Conservation (phyloP, 108 stramenopile genomes). For the Skeletonema potamos region DNA sequence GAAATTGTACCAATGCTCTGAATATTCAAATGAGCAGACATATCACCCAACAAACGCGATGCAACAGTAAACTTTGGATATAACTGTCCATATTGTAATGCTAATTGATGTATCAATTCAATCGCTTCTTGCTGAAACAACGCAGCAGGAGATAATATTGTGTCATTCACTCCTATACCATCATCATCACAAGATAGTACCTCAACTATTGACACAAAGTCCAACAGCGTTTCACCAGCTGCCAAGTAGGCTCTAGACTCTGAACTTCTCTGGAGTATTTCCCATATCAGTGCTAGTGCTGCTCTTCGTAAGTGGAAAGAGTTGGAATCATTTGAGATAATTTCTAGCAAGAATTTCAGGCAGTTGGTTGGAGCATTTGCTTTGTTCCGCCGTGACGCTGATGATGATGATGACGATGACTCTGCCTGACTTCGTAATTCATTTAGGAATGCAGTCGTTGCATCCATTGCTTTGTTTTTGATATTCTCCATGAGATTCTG, state of each 20-base stretch:
- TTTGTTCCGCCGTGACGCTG: conserved; percentile 3
- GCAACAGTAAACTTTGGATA: conserved; percentile 40
- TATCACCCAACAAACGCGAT: conserved; percentile 31
- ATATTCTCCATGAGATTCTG: neutral
- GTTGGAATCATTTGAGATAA: conserved; percentile 10
- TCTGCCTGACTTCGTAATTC: conserved; percentile 22
- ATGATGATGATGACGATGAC: neutral
- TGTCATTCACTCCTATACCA: neutral
- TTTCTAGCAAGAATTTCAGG: conserved; percentile 27
- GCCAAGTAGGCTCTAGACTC: conserved; percentile 19
- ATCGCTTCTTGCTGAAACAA: conserved; percentile 29
- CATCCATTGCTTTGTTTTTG: conserved; percentile 17
- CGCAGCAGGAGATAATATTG: neutral
- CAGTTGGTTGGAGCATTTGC: conserved; percentile 21
- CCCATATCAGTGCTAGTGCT: conserved; percentile 4
- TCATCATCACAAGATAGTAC: neutral
- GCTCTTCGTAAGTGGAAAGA: conserved; percentile 46
- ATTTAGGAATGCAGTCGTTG: conserved; percentile 24
- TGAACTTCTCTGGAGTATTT: conserved; percentile 31
- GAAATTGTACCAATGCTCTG: neutral
- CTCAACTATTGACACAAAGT: conserved; percentile 12
- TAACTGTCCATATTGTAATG: conserved; percentile 18
- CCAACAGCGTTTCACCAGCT: conserved; percentile 12
- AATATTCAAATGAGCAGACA: neutral
- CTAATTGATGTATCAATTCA: conserved; percentile 30